Conservation (phyloP, 129 eudicot species). For the Erigeron canadensis region DNA sequence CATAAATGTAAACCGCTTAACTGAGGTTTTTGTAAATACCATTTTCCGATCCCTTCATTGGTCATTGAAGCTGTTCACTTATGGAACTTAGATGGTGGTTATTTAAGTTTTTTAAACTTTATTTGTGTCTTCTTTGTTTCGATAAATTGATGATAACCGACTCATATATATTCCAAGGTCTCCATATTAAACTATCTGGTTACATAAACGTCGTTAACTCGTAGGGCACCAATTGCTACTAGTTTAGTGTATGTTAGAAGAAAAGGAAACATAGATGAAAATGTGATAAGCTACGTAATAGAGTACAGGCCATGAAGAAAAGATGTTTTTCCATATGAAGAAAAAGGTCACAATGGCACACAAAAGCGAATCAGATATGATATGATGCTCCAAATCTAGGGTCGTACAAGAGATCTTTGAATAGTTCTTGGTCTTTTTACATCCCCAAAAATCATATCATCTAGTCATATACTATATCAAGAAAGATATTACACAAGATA, state of each 20-base stretch:
- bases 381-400: constrained; percentile 38
- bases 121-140: too few species aligned
- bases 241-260: background rate
- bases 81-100: too few species aligned
- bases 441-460: constrained; percentile 22
- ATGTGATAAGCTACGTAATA: constrained; percentile 14
- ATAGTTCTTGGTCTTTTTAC: constrained; percentile 32
- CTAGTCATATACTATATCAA: constrained; percentile 19
- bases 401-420: constrained; percentile 35
- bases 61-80: too few species aligned
- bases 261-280: constrained; percentile 5
- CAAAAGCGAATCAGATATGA: constrained; percentile 36
- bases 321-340: constrained; percentile 19
- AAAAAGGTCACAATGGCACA: constrained; percentile 22
- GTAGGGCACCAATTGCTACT: background rate
- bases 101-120: too few species aligned
- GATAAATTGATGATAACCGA: too few species aligned
- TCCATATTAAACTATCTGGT: too few species aligned
- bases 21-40: too few species aligned
- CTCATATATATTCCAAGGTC: too few species aligned
- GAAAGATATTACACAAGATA: constrained; percentile 25
- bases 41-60: too few species aligned
- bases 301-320: constrained; percentile 4
- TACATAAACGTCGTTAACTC: too few species aligned
- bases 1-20: too few species aligned